Evolutionary conservation across 2,329 filamentous ascomycete species (phyloP).

Genomic region (Lecanicillium sp.): DNA sequence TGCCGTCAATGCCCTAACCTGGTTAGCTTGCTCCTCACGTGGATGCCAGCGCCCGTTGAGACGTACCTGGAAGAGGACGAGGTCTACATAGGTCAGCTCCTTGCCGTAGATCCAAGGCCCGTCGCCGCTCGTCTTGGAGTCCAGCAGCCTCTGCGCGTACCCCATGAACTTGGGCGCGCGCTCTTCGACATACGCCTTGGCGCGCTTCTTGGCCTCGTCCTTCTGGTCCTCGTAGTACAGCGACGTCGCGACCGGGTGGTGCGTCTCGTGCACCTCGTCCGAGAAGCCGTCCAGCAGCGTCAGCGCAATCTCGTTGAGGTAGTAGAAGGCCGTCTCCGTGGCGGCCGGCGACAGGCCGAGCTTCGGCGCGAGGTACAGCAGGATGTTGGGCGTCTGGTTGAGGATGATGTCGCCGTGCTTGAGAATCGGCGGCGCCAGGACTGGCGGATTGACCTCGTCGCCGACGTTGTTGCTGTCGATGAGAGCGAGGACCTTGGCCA

Average conservation of each 20-base stretch:
- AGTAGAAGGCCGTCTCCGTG: slow-evolving; percentile 43
- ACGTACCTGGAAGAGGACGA: slow-evolving; percentile 64
- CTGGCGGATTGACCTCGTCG: slow-evolving; percentile 55
- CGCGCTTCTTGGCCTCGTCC: slow-evolving; percentile 52
- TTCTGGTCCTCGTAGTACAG: slow-evolving; percentile 73
- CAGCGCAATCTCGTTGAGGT: slow-evolving; percentile 57
- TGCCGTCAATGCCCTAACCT: slow-evolving; percentile 46
- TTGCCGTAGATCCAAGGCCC: slow-evolving; percentile 62
- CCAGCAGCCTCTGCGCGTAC: slow-evolving; percentile 63
- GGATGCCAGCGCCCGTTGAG: too few species aligned
- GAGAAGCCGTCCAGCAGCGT: slow-evolving; percentile 66
- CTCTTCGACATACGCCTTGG: slow-evolving; percentile 51
- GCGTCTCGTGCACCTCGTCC: slow-evolving; percentile 68
- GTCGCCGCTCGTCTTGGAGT: slow-evolving; percentile 47
- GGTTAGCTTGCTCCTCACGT: background rate
- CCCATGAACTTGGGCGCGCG: slow-evolving; percentile 66
- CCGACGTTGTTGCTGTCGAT: slow-evolving; percentile 40
- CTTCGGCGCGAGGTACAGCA: slow-evolving; percentile 60
- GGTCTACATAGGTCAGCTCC: slow-evolving; percentile 63
- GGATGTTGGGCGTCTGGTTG: slow-evolving; percentile 66
- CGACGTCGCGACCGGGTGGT: slow-evolving; percentile 59
- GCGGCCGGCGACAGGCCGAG: slow-evolving; percentile 48
- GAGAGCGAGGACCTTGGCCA: slow-evolving; percentile 41
- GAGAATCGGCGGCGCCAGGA: slow-evolving; percentile 62
- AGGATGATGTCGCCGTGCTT: slow-evolving; percentile 56